Evolutionary conservation across 2,329 filamentous ascomycete genomes (phyloP), one percentile per base, ranked within the genome.

Genomic region (Ophiostoma australiae): DNA sequence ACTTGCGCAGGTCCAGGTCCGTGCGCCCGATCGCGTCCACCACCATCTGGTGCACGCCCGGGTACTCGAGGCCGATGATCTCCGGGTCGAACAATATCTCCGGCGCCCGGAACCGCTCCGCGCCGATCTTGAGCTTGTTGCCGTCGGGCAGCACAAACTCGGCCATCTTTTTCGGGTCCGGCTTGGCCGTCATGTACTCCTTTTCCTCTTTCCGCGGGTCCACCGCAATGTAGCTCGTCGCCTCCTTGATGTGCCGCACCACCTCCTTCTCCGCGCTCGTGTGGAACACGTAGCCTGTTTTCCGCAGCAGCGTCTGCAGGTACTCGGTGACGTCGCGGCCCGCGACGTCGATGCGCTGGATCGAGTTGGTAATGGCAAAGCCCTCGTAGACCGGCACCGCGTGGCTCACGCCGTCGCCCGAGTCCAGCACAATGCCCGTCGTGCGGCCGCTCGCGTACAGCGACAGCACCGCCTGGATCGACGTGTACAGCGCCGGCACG

Each of bases 181-280:
- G 84, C 81, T 95, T 93, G 72, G 90, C 87, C 27, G 90, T 89
- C 72, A 90, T 86, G 93, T 94, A 99, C 74, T 98, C 95, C 81
- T 97, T 97, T 82, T 99, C 95, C 80, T 99, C 95, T 76, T 91
- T 93, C 78, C 91, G 90, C 8, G 95, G 94, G 79, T 98, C 94
- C 69, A 91, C 82, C 33, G 95, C 93, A 55, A 99, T 91, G 79
- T 98, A 99, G 71, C 92, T 91, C 67, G 93, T 90, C 78, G 91
- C 92, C 85, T 99, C 95, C 83, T 99, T 99, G 82, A 99, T 97
- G 80, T 93, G 86, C 75, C 94, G 89, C 72, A 99, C 95, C n/a
- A 97, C 93, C 82, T 99, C 95, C 83, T 99, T 99, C 84, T 99
- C 95, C 15, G 95, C 95, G 79, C 93, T 97, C 23, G 95, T 99